Conservation (phyloP, 768 basidiomycete species). For the Lactifluus volemus region DNA sequence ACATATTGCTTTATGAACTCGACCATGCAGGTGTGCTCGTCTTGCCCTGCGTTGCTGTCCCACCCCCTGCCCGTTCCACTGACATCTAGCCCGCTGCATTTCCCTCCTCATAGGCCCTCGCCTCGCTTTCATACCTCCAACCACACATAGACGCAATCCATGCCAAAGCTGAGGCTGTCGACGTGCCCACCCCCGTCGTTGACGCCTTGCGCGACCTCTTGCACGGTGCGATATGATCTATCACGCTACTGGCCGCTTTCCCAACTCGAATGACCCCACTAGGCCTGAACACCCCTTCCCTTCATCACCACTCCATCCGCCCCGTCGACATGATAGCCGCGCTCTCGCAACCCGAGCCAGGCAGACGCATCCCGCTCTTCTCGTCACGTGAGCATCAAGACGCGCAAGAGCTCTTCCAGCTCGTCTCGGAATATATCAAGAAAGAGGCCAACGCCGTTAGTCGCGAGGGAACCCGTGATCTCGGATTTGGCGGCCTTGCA, state of each 20-base stretch:
- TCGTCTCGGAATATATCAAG: constrained; percentile 83
- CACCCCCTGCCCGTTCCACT: background rate
- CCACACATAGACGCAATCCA: constrained; percentile 73
- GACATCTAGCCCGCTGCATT: constrained; percentile 12
- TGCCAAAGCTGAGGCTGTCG: constrained; percentile 64
- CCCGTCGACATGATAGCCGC: constrained; percentile 66
- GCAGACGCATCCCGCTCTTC: constrained; percentile 57
- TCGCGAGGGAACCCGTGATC: constrained; percentile 58
- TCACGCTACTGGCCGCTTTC: constrained; percentile 17
- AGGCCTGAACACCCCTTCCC: constrained; percentile 61
- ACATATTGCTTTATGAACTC: constrained; percentile 99
- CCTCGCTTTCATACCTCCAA: constrained; percentile 76
- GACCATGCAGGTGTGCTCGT: constrained; percentile 61
- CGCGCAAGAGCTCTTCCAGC: constrained; percentile 95
- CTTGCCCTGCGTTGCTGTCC: background rate
- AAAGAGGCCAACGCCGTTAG: constrained; percentile 72
- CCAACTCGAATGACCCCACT: background rate
- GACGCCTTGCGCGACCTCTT: constrained; percentile 71
- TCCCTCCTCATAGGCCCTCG: constrained; percentile 58
- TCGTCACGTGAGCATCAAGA: constrained; percentile 94
- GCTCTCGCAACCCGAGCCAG: constrained; percentile 46
- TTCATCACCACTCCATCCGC: constrained; percentile 52
- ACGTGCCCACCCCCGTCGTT: constrained; percentile 80
- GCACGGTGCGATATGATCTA: constrained; percentile 36
- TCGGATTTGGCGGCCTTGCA: constrained; percentile 57